Evolutionary conservation across 768 basidiomycete genomes (phyloP), one percentile per base, ranked within the genome.

Genomic region (Gymnopilus junonius): DNA sequence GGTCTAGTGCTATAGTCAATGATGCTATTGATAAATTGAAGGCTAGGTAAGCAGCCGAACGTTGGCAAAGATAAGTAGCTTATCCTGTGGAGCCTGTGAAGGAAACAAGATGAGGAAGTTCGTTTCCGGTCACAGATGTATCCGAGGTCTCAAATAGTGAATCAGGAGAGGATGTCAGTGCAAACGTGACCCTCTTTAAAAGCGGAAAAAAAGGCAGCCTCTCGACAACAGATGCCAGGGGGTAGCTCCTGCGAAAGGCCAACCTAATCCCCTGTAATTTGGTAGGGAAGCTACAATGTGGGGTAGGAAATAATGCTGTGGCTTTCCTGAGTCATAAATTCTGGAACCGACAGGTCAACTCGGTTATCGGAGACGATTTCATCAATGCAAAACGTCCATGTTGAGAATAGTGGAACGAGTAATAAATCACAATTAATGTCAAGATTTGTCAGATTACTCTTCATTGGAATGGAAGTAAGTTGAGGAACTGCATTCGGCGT

Each of bases 371-470:
- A 11, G 65, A 62, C n/a, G 58, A 58, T 27, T 60, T 62, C 43
- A 66, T 40, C 20, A 66, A 14, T n/a, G n/a, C 35, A 23, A 27
- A 63, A 66, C 31, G 55, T 66, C 61, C 65, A 63, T 3, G 54
- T 56, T 11, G 65, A 55, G 53, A 62, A 66, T 5, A 62, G 61
- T 8, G 65, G 65, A 25, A 60, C 34, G 32, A 66, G 46, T 17
- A 60, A 54, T 29, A 65, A 61, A 17, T 65, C 64, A 17, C 59
- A 61, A 20, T 48, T 46, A n/a, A 65, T 21, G 15, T 65, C 64
- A 8, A 65, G 56, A 27, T 31, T 56, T 15, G 46, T 65, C 55
- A 65, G 20, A 20, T 53, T 65, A 31, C 29, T 35, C 7, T 25
- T 46, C 20, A 17, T 14, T 17, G 57, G 45, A 34, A 34, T 48